Conservation (phyloP, 495 filamentous ascomycete species). For the Annulohypoxylon stygium region DNA sequence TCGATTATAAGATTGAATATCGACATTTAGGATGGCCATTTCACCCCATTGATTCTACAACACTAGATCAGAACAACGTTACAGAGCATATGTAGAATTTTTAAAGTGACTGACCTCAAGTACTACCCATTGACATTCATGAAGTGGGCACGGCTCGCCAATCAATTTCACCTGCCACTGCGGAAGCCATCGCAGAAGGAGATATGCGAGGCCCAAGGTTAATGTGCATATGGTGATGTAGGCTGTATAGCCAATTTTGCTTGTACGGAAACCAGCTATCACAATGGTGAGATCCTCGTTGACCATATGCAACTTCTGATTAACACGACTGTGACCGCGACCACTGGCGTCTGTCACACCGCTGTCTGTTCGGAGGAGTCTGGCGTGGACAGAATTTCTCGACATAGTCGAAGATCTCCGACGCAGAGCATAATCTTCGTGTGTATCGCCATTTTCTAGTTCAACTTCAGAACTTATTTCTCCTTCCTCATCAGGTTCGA, state of each 20-base stretch:
- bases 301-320: conserved; percentile 91
- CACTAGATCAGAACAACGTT: conserved; percentile 42
- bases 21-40: conserved; percentile 77
- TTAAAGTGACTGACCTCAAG: conserved; percentile 71
- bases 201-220: conserved; percentile 82
- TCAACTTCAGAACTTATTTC: conserved; percentile 58
- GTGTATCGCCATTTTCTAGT: conserved; percentile 53
- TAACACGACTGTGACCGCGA: conserved; percentile 70
- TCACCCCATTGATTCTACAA: conserved; percentile 91
- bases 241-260: conserved; percentile 70
- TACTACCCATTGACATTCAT: conserved; percentile 88
- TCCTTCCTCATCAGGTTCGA: conserved; percentile 56
- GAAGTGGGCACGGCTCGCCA: conserved; percentile 74
- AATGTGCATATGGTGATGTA: conserved; percentile 77
- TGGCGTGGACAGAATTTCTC: conserved; percentile 74
- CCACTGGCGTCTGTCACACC: conserved; percentile 70
- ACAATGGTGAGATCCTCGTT: conserved; percentile 95
- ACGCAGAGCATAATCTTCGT: conserved; percentile 57
- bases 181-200: conserved; percentile 91
- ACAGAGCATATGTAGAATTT: conserved; percentile 6
- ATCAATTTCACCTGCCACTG: conserved; percentile 83
- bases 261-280: conserved; percentile 90
- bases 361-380: conserved; percentile 75
- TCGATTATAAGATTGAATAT: conserved; percentile 77
- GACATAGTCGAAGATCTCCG: conserved; percentile 61